phyloP scores from a whole-genome alignment of 345 rosid genomes.

The Rhodomyrtus tomentosa region DNA sequence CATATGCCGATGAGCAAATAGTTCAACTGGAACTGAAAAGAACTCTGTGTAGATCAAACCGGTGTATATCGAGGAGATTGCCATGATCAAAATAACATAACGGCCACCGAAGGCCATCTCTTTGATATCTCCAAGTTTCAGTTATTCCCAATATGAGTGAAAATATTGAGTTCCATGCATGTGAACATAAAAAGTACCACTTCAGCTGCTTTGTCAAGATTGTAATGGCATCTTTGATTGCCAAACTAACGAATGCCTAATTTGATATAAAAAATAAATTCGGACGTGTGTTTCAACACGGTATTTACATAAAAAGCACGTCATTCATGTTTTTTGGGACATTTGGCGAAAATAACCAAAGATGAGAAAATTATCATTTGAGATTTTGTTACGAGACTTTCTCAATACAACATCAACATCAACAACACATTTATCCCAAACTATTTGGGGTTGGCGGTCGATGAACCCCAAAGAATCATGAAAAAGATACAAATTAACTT shows the following conservation, averaged over 20 bases:
- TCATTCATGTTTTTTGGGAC: not conserved
- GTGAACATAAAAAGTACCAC: not conserved
- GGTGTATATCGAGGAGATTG: slow-evolving; percentile 85
- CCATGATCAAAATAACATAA: slow-evolving; percentile 86
- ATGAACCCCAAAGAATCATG: too few species aligned
- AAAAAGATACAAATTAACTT: too few species aligned
- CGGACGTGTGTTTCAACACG: not conserved
- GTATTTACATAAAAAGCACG: not conserved
- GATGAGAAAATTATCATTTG: not conserved
- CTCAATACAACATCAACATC: not conserved
- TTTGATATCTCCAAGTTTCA: slow-evolving; percentile 92
- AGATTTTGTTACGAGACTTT: not conserved
- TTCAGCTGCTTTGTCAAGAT: not conserved
- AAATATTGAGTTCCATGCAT: not conserved
- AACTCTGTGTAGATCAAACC: slow-evolving; percentile 93
- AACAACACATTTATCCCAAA: too few species aligned
- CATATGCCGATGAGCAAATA: slow-evolving; percentile 88
- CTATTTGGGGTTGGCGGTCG: too few species aligned
- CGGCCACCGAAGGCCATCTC: slow-evolving; percentile 99
- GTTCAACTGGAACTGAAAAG: slow-evolving; percentile 85
- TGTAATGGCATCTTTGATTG: not conserved
- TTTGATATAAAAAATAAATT: not conserved
- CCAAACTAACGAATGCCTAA: not conserved
- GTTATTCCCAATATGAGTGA: slow-evolving; percentile 4
- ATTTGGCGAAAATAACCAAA: not conserved